A percentile compares a stretch with the other conserved stretches of the same genome.
phyloP scores from a whole-genome alignment of 2,329 filamentous ascomycete species.

The Colletotrichum tropicale region DNA sequence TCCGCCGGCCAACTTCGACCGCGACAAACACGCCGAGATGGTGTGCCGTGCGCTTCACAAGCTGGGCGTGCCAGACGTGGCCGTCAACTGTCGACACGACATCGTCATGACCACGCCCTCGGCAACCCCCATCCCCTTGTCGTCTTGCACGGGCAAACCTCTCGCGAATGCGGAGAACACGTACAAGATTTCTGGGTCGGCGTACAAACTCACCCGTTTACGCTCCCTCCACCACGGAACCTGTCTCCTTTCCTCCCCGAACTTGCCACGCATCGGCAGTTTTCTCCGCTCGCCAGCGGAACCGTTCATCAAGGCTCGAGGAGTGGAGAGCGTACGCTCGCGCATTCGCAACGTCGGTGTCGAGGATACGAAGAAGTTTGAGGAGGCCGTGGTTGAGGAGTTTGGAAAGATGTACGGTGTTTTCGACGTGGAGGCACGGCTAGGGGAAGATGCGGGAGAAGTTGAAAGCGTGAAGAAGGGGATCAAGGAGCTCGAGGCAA shows the following conservation, averaged over 20 bases:
- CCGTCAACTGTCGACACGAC: conserved; percentile 91
- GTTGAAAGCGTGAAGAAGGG: conserved; percentile 63
- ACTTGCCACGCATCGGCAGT: conserved; percentile 70
- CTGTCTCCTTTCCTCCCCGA: conserved; percentile 79
- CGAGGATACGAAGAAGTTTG: conserved; percentile 40
- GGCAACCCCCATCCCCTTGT: neutral
- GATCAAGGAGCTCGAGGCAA: conserved; percentile 64
- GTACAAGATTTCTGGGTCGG: conserved; percentile 90
- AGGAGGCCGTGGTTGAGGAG: conserved; percentile 62
- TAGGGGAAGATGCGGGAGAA: conserved; percentile 53
- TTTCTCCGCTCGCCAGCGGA: conserved; percentile 81
- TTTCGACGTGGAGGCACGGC: conserved; percentile 35
- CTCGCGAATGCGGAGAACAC: conserved; percentile 30
- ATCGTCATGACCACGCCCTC: conserved; percentile 72
- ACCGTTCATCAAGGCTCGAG: conserved; percentile 77
- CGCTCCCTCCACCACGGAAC: conserved; percentile 93
- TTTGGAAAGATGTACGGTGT: conserved; percentile 72
- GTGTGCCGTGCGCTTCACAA: conserved; percentile 79
- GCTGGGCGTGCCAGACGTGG: conserved; percentile 62
- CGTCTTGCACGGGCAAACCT: neutral
- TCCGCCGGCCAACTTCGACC: conserved; percentile 76
- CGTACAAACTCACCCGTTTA: conserved; percentile 86
- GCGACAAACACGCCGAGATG: conserved; percentile 90
- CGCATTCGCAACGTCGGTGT: conserved; percentile 80
- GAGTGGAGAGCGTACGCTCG: conserved; percentile 90